Base-by-base conservation (phyloP, 83 land plant species). In the Larix sibirica region DNA sequence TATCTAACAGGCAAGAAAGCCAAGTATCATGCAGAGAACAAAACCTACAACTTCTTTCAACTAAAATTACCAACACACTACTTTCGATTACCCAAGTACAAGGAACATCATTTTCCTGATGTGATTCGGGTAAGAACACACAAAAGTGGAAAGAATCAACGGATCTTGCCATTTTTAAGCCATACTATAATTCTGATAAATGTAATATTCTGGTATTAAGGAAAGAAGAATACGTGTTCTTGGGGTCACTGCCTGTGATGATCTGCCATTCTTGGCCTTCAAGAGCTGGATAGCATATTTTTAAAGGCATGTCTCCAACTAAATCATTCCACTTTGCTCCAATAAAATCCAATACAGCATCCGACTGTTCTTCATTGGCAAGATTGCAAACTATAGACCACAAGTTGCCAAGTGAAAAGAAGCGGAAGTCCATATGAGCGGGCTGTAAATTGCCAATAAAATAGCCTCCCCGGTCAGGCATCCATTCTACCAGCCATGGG, bases 391-490 rank as follows among this genome's bases (percentile, higher is more conserved):
- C 83, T 61, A 95, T 88, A 61, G 95, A 83, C 97, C 97, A 95
- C 54, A 95, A 80, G 79, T 95, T 95, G 56, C 97, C 97, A 77
- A 95, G 91, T 38, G 94, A 90, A 68, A 95, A 95, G 84, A 95
- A 95, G 59, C 97, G 88, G 59, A 95, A 95, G 80, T 95, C 97
- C 97, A 95, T 95, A 81, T 95, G 95, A 81, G 97, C 97, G 12
- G 97, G 97, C 80, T 95, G 97, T 42, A 95, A 83, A 86, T 95
- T 95, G 54, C 97, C 97, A 69, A 95, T 91, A 50, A 95, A 54
- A 82, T 93, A 95, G 4, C 97, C 97, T 16, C 97, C 97, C 77
- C 86, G 83, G 28, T 90, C 87, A n/a, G 95, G 94, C 74, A 93
- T 84, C 97, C 97, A 95, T 38, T 91, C 94, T 67, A 93, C 91